A percentile compares a stretch with the other conserved stretches of the same genome.
Conservation (phyloP, 139 green algal genomes). For the Haematococcus sp. region DNA sequence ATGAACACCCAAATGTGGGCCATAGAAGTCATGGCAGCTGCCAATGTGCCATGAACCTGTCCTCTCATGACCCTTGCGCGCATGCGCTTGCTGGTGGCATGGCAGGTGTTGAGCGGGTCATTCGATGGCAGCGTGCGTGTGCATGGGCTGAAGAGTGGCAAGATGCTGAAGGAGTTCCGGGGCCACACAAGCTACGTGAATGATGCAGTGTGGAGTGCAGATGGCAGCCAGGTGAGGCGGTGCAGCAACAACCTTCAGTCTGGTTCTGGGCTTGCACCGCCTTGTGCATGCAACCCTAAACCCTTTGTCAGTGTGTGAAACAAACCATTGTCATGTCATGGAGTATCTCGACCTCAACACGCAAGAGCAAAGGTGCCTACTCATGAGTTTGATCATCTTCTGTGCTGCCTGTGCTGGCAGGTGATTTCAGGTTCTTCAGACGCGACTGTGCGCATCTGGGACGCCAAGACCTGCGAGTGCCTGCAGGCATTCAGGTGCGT, state of each 20-base stretch:
- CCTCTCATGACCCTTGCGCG: no score
- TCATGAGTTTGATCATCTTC: no score
- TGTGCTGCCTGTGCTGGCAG: no score
- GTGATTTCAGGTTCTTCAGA: slow-evolving; percentile 79
- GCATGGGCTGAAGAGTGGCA: slow-evolving; percentile 95
- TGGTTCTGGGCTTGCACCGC: background rate
- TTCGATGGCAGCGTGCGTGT: slow-evolving; percentile 88
- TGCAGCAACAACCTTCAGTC: slow-evolving; percentile 1
- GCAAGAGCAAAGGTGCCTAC: background rate
- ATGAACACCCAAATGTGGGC: no score
- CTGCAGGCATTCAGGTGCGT: slow-evolving; percentile 60
- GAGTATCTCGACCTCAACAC: background rate
- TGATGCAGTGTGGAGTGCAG: slow-evolving; percentile 69
- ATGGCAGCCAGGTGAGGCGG: slow-evolving; percentile 62
- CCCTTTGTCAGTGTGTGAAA: no score
- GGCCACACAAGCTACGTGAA: slow-evolving; percentile 95
- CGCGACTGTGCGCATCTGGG: slow-evolving; percentile 89
- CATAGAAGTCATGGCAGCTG: no score
- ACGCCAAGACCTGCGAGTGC: slow-evolving; percentile 88
- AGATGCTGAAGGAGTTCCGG: slow-evolving; percentile 95
- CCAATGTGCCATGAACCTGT: no score
- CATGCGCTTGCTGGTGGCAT: no score
- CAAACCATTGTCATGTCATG: background rate
- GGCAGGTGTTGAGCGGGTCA: slow-evolving; percentile 81
- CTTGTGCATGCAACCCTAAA: no score